A percentile compares a stretch with the other conserved stretches of the same genome.
Evolutionary conservation across 208 protist species (phyloP).

Genomic region (Acanthamoeba castellanii): DNA sequence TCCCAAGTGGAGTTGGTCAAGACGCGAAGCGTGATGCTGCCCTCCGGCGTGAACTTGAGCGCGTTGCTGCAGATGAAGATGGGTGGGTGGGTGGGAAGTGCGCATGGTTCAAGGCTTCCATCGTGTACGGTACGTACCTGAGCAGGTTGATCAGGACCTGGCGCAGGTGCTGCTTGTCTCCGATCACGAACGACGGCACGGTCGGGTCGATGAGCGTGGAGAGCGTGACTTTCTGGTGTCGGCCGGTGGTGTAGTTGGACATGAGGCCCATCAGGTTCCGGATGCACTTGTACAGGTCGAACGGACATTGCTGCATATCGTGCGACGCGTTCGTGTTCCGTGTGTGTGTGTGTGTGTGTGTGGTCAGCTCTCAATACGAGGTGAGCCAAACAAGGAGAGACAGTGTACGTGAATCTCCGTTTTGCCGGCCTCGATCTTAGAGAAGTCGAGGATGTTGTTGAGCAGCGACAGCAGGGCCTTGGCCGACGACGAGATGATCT

Average conservation of each 20-base stretch:
- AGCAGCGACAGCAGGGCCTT: constrained; percentile 76
- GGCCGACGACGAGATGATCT: constrained; percentile 79
- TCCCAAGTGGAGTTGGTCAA: constrained; percentile 53
- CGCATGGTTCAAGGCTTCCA: too few species aligned
- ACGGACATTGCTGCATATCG: constrained; percentile 26
- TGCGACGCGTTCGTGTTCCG: not conserved
- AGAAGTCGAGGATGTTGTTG: constrained; percentile 85
- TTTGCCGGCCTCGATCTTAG: constrained; percentile 81
- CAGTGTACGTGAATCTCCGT: constrained; percentile 62
- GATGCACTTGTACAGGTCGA: constrained; percentile 54
- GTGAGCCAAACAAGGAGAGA: not conserved
- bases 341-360: not conserved
- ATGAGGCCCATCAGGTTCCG: constrained; percentile 54
- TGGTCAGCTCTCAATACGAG: not conserved
- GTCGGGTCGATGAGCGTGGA: constrained; percentile 10
- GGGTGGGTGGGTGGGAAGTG: too few species aligned
- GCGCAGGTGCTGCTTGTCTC: constrained; percentile 74
- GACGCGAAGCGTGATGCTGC: constrained; percentile 68
- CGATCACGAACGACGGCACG: constrained; percentile 73
- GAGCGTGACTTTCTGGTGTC: not conserved
- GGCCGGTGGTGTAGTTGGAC: constrained; percentile 12
- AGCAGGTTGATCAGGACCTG: constrained; percentile 80
- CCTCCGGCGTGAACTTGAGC: constrained; percentile 80
- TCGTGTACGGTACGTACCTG: too few species aligned
- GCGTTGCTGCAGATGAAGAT: constrained; percentile 65